Conservation (phyloP, 805 yeast genomes). For the Ogataea nitratoaversa region DNA sequence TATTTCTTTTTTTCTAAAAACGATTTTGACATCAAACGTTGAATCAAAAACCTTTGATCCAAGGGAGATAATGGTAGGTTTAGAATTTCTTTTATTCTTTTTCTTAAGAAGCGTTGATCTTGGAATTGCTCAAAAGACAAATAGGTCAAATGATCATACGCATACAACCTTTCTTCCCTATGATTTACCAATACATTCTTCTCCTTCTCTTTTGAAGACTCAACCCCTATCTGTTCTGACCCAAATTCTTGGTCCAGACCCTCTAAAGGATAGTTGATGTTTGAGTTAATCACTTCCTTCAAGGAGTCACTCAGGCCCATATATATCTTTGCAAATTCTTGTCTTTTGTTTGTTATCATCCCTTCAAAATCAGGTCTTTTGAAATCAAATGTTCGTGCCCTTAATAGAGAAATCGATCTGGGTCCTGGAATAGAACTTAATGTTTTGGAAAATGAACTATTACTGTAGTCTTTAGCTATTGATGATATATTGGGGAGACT, state of each 20-base stretch:
- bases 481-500: slow-evolving; percentile 27
- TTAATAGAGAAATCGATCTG: background rate
- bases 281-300: slow-evolving; percentile 41
- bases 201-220: slow-evolving; percentile 13
- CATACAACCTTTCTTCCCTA: slow-evolving; percentile 9
- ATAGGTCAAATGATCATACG: slow-evolving; percentile 26
- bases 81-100: slow-evolving; percentile 46
- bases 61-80: slow-evolving; percentile 35
- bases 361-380: slow-evolving; percentile 12
- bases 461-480: slow-evolving; percentile 7
- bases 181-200: background rate
- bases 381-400: slow-evolving; percentile 18
- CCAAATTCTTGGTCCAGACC: slow-evolving; percentile 30
- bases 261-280: slow-evolving; percentile 47
- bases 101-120: slow-evolving; percentile 37
- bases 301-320: slow-evolving; percentile 26
- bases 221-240: slow-evolving; percentile 18
- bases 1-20: slow-evolving; percentile 43
- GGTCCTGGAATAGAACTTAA: slow-evolving; percentile 9
- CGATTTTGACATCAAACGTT: slow-evolving; percentile 66
- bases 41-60: slow-evolving; percentile 49
- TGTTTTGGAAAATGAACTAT: slow-evolving; percentile 20
- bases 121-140: slow-evolving; percentile 32
- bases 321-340: slow-evolving; percentile 21
- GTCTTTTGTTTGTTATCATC: slow-evolving; percentile 11